phyloP scores from a whole-genome alignment of 2,329 filamentous ascomycete genomes.

The Neofusicoccum ribis region DNA sequence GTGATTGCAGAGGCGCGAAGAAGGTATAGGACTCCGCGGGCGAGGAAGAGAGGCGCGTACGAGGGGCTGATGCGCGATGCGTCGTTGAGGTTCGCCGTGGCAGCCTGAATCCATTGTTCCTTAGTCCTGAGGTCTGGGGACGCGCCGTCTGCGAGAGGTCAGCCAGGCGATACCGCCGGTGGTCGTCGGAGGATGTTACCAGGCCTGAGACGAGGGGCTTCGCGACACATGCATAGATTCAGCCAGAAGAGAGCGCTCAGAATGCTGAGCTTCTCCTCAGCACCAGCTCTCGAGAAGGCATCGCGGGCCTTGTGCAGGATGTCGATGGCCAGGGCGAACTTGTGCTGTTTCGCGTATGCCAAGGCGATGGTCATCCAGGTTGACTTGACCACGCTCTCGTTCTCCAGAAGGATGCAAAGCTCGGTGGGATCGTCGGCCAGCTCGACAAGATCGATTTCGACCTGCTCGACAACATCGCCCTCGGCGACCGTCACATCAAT shows the following conservation, averaged over 20 bases:
- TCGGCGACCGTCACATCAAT: conserved; percentile 58
- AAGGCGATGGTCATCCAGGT: conserved; percentile 99
- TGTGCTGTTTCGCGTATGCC: conserved; percentile 93
- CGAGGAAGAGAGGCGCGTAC: conserved; percentile 87
- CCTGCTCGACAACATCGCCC: conserved; percentile 66
- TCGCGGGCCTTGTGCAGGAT: conserved; percentile 71
- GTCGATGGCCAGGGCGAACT: conserved; percentile 79
- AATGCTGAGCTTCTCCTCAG: conserved; percentile 82
- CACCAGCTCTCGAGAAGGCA: conserved; percentile 67
- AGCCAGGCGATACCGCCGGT: not conserved
- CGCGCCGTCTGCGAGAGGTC: conserved; percentile 36
- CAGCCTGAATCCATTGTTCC: conserved; percentile 85
- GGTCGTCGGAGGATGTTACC: conserved; percentile 37
- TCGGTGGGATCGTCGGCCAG: conserved; percentile 92
- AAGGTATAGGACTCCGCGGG: conserved; percentile 84
- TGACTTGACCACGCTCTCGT: conserved; percentile 84
- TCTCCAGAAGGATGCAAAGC: conserved; percentile 91
- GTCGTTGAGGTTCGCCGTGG: conserved; percentile 91
- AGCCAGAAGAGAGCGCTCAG: conserved; percentile 87
- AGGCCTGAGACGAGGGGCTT: conserved; percentile 67
- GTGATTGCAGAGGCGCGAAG: conserved; percentile 82
- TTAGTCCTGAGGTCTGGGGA: conserved; percentile 81
- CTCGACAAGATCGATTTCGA: conserved; percentile 91
- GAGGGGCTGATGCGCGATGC: conserved; percentile 91
- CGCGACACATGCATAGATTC: conserved; percentile 83